Percentiles rank a stretch among this genome's conserved stretches.
Evolutionary conservation across 345 rosid species (phyloP).

Genomic region (Lepidium aucheri): DNA sequence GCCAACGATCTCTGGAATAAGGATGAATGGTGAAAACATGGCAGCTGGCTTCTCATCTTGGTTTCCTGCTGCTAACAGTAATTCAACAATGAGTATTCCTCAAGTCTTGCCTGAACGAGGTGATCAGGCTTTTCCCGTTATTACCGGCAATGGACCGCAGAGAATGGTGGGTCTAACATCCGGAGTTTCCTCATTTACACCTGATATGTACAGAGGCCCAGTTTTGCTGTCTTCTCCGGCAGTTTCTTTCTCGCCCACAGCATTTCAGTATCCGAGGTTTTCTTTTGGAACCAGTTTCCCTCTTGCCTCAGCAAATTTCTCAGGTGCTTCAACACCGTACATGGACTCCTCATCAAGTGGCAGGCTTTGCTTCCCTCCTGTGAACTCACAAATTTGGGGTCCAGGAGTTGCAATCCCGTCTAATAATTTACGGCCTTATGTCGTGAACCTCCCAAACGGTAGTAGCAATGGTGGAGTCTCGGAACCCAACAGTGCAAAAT

Average conservation of each 20-base stretch:
- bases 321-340: conserved; percentile 62
- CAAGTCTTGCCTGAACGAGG: conserved; percentile 58
- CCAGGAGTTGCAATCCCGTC: conserved; percentile 44
- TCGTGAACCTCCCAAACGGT: conserved; percentile 54
- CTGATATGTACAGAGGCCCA: conserved; percentile 61
- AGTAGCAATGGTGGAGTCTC: conserved; percentile 29
- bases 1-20: conserved; percentile 41
- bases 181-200: conserved; percentile 43
- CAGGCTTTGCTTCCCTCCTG: conserved; percentile 52
- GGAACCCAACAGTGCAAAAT: conserved; percentile 43
- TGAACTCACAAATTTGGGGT: conserved; percentile 47
- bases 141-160: conserved; percentile 51
- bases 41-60: conserved; percentile 54
- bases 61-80: conserved; percentile 52
- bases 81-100: conserved; percentile 51
- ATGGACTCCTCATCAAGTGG: conserved; percentile 60
- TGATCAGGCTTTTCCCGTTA: conserved; percentile 55
- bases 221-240: conserved; percentile 79
- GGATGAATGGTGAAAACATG: conserved; percentile 40
- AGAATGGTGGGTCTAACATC: conserved; percentile 53
- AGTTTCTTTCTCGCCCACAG: conserved; percentile 47
- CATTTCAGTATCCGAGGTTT: conserved; percentile 65
- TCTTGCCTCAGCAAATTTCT: conserved; percentile 48
- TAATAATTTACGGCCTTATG: conserved; percentile 51
- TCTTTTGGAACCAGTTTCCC: conserved; percentile 59